phyloP scores from a whole-genome alignment of 805 yeast species.

The Cyberlindnera lachancei region DNA sequence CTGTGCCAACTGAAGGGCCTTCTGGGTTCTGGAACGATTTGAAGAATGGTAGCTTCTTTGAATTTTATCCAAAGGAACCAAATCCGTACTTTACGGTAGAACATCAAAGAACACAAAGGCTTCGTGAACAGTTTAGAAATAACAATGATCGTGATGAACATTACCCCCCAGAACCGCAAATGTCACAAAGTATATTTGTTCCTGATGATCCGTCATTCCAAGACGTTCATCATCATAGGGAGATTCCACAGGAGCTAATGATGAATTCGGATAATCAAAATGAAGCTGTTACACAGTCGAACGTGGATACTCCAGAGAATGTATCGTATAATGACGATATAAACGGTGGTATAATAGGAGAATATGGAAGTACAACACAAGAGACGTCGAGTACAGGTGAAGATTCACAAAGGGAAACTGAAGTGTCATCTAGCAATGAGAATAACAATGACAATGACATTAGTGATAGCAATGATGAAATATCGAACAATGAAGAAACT shows the following conservation, averaged over 20 bases:
- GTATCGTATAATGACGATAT: too few species aligned
- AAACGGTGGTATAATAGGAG: too few species aligned
- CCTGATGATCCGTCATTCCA: conserved; percentile 3
- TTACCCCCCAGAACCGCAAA: conserved; percentile 3
- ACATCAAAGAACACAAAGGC: conserved; percentile 18
- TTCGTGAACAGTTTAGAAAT: conserved; percentile 16
- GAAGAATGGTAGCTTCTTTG: conserved; percentile 21
- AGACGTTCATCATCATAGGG: conserved; percentile 1
- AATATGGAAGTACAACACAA: too few species aligned
- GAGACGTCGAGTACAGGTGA: too few species aligned
- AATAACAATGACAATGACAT: not conserved
- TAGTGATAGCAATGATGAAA: not conserved
- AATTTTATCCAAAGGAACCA: conserved; percentile 25
- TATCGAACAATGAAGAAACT: too few species aligned
- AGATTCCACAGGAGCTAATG: conserved; percentile 1
- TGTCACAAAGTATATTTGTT: conserved; percentile 6
- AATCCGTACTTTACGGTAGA: conserved; percentile 21
- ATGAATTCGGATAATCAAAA: not conserved
- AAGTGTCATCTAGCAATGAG: not conserved
- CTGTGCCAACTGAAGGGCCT: conserved; percentile 4
- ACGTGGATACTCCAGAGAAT: not conserved
- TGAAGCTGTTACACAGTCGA: not conserved
- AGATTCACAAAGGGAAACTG: not conserved
- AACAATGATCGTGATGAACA: conserved; percentile 4
- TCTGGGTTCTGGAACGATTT: conserved; percentile 24